Evolutionary conservation across 495 filamentous ascomycete genomes (phyloP), one percentile per base, ranked within the genome.

Genomic region (Aspergillus nidulans): DNA sequence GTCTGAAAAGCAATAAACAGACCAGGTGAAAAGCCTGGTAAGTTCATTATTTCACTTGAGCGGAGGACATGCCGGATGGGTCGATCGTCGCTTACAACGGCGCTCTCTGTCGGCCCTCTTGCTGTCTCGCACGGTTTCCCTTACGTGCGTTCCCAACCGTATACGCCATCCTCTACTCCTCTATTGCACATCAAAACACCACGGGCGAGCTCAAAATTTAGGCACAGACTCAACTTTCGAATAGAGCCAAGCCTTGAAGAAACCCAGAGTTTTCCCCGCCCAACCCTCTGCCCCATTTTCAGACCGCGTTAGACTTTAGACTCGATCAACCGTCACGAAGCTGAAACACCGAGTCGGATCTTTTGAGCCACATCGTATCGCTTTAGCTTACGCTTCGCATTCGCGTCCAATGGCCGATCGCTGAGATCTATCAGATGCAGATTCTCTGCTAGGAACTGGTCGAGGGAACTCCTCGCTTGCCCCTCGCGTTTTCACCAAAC

Each of bases 261-360:
- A 39, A 39, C 36, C 8, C 18, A 39, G 18, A 16, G 36, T 6
- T 3, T 18, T 39, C 36, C 36, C 36, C 36, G 36, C 36, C 18
- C 8, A 16, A n/a, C 36, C 36, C 40, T 39, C 8, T 1, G 36
- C 36, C 36, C 40, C 42, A 25, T 32, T 2, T 19, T 10, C 10
- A 52, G n/a, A 32, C 6, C 10, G 19, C 44, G 41, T 34, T 45
- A 32, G 16, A 39, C 20, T 46, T 51, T 57, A 34, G 44, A 23
- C 47, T 51, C 44, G 54, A 18, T 38, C 19, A 36, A 20, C 21
- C 36, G 45, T 53, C 44, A 42, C 40, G 48, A 39, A 58, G 34
- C 48, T 59, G 51, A 59, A 59, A 55, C 57, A 47, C 57, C 51
- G 57, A 52, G 15, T 24, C 40, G 36, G 46, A 51, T 54, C 57